phyloP scores from a whole-genome alignment of 176 grass and related monocot genomes.

The Calamus simplicifolius region DNA sequence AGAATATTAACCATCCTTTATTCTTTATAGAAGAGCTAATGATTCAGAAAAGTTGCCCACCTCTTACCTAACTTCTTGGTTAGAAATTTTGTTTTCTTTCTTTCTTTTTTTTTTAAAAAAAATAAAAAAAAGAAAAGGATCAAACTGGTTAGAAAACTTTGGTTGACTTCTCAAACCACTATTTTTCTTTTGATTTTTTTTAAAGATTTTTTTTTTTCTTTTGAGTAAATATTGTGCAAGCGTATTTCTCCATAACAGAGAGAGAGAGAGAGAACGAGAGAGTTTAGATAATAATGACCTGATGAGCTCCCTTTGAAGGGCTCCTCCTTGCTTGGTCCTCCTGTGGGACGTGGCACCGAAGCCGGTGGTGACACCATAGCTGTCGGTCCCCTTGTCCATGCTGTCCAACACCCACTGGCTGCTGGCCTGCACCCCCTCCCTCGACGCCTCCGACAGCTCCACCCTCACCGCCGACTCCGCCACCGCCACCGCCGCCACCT shows the following conservation, averaged over 20 bases:
- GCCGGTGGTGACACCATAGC: slow-evolving; percentile 85
- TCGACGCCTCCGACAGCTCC: slow-evolving; percentile 58
- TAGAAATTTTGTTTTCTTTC: too few relatives aligned
- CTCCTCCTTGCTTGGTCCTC: slow-evolving; percentile 67
- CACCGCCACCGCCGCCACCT: slow-evolving; percentile 32
- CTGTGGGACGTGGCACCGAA: slow-evolving; percentile 84
- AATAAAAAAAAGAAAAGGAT: too few relatives aligned
- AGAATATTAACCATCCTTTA: too few relatives aligned
- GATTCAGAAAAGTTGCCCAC: too few relatives aligned
- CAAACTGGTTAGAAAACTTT: too few relatives aligned
- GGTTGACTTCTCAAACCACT: too few relatives aligned
- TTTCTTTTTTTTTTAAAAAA: too few relatives aligned
- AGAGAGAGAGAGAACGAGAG: neutral
- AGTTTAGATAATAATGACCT: slow-evolving; percentile 29
- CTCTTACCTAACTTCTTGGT: too few relatives aligned
- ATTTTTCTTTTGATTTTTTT: too few relatives aligned
- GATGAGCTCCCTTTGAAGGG: slow-evolving; percentile 86
- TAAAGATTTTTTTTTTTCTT: too few relatives aligned
- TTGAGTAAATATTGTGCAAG: too few relatives aligned
- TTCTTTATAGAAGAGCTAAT: too few relatives aligned
- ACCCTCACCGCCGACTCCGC: slow-evolving; percentile 29
- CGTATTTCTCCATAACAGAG: neutral
- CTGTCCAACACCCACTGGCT: slow-evolving; percentile 81
- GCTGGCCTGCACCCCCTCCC: slow-evolving; percentile 65
- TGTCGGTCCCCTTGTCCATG: slow-evolving; percentile 76